Conservation (phyloP, 2,329 filamentous ascomycete genomes). For the Alternaria sp. region DNA sequence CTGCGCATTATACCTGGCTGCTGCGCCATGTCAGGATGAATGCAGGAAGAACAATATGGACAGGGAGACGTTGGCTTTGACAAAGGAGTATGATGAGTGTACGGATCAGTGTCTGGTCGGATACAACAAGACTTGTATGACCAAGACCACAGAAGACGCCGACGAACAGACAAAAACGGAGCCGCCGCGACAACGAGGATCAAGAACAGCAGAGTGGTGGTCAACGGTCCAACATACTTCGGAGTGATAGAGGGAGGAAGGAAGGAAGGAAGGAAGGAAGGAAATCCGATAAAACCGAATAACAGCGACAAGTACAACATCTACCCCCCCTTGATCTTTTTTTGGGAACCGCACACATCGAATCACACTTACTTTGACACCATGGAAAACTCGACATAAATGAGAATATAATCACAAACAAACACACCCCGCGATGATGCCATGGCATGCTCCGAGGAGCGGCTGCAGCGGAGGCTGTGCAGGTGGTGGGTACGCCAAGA, state of each 20-base stretch:
- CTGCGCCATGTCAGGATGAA: constrained; percentile 12
- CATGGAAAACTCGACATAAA: too few relatives aligned
- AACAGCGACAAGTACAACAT: too few relatives aligned
- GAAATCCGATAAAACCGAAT: too few relatives aligned
- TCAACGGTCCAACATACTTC: too few relatives aligned
- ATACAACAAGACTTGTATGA: neutral
- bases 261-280: too few relatives aligned
- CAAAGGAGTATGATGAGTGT: constrained; percentile 11
- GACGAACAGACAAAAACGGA: neutral
- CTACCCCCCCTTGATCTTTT: too few relatives aligned
- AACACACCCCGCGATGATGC: neutral
- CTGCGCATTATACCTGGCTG: constrained; percentile 8
- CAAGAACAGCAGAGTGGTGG: neutral
- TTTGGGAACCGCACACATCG: too few relatives aligned
- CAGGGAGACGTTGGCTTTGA: constrained; percentile 7
- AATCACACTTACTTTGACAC: too few relatives aligned
- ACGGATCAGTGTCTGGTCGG: constrained; percentile 10
- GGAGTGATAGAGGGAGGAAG: neutral
- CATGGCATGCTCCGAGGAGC: neutral
- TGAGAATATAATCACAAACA: neutral
- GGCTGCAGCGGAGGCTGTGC: neutral
- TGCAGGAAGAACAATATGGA: constrained; percentile 9
- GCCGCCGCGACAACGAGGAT: neutral
- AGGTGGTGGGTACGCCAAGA: neutral
- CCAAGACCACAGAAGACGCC: rapidly evolving